Base-by-base conservation (phyloP, 495 filamentous ascomycete species). In the Talaromyces thailandensis region DNA sequence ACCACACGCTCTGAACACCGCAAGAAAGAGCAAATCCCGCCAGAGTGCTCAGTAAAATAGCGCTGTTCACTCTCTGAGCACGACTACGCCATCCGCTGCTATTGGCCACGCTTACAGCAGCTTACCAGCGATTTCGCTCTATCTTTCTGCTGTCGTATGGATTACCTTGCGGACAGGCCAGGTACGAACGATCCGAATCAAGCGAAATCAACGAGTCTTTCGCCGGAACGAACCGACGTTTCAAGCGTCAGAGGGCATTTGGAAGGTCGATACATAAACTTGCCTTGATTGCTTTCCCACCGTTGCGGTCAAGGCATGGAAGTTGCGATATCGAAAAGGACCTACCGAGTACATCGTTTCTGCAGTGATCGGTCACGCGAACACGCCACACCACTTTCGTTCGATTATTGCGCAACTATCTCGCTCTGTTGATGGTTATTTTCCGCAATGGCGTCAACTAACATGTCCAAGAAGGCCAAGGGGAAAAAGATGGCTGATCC, bases 401-500 rank as follows among this genome's bases (percentile, higher is more conserved):
- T 59, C 62, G 60, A 61, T 60, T 63, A 60, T 66, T 31, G 29
- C 18, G 21, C 24, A 45, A 59, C 23, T 37, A 14, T 25, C 14
- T n/a, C 21, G 24, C 9, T 21, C 16, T 43, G 2, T n/a, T 21
- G 32, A 24, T 12, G 14, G 23, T 29, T 21, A 45, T 26, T 50
- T 64, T 25, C n/a, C 14, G 40, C n/a, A 29, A 80, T 80, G 77
- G 77, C 77, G 28, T 71, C 77, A 35, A 71, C 73, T 18, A 61
- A 71, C 21, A 75, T 80, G 74, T 77, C 75, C 7, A 80, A 80
- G 67, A 81, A 73, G 90, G 91, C 83, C 89, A 91, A 79, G 82
- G 83, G 64, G 88, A 91, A 82, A 77, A 90, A 90, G 74, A 72
- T 82, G 29, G 75, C 88, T 31, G 92, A 96, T 72, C 87, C 90